phyloP scores from a whole-genome alignment of 805 yeast genomes.

The Isabelozyma pseudorhagii region DNA sequence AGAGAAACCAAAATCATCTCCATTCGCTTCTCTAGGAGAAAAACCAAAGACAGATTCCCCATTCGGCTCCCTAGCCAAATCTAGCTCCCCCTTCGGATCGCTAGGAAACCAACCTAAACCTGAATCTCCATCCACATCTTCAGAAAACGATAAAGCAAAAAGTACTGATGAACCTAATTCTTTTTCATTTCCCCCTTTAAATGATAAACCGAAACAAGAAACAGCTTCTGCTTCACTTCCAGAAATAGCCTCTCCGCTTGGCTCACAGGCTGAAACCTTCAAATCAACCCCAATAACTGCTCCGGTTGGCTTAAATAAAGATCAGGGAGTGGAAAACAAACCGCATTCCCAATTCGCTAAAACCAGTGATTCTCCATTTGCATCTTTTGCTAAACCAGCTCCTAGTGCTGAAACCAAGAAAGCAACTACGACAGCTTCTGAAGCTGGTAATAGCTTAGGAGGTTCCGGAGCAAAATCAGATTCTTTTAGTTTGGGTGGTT shows the following conservation, averaged over 20 bases:
- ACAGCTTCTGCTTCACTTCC: not conserved
- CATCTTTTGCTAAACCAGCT: no score
- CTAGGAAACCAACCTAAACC: no score
- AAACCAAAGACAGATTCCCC: conserved; percentile 3
- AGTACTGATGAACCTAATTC: no score
- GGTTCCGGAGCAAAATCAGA: not conserved
- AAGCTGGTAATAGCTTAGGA: not conserved
- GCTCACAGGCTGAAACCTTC: not conserved
- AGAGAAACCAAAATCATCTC: conserved; percentile 2
- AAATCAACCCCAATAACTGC: not conserved
- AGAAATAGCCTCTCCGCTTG: not conserved
- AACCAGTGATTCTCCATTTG: not conserved
- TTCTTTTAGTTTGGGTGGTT: not conserved
- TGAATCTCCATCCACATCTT: no score
- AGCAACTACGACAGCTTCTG: not conserved
- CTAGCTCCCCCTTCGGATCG: no score
- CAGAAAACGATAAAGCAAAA: no score
- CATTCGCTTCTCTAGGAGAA: conserved; percentile 6
- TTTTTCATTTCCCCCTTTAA: no score
- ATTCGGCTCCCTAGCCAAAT: conserved; percentile 1
- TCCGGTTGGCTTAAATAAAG: conserved; percentile 1
- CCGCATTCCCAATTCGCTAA: conserved; percentile 4
- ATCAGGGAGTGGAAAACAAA: not conserved
- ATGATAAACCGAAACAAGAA: no score
- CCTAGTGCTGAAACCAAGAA: not conserved